Evolutionary conservation across 306 rosid genomes (phyloP).

Genomic region (Albizia julibrissin): DNA sequence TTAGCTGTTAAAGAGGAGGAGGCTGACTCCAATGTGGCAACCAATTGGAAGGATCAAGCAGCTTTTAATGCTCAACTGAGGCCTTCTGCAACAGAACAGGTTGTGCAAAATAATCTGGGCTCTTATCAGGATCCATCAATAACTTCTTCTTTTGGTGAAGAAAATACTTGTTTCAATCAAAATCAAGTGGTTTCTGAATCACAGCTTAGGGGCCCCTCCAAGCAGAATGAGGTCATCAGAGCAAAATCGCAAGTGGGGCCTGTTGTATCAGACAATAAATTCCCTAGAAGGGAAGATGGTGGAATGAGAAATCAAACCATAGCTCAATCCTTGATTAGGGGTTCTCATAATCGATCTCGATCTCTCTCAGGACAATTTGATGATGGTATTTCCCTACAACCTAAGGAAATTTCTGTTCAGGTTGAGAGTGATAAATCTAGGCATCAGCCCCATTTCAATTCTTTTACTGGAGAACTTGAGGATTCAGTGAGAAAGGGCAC

Average conservation of each 20-base stretch:
- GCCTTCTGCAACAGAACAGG: conserved; percentile 37
- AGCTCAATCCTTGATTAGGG: conserved; percentile 51
- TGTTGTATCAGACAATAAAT: conserved; percentile 45
- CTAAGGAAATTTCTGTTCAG: conserved; percentile 46
- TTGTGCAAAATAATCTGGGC: conserved; percentile 51
- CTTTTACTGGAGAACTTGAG: conserved; percentile 46
- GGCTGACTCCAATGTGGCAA: conserved; percentile 29
- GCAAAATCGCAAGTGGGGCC: conserved; percentile 41
- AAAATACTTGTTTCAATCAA: conserved; percentile 32
- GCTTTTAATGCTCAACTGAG: conserved; percentile 36
- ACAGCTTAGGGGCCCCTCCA: conserved; percentile 31
- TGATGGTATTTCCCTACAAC: conserved; percentile 54
- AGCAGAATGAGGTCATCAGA: conserved; percentile 39
- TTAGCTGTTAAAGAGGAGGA: conserved; percentile 39
- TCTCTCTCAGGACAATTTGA: conserved; percentile 81
- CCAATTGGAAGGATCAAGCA: conserved; percentile 47
- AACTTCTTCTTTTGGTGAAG: conserved; percentile 28
- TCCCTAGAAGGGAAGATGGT: conserved; percentile 46
- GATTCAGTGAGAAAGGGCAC: conserved; percentile 35
- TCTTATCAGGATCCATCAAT: conserved; percentile 44
- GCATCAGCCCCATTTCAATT: conserved; percentile 50
- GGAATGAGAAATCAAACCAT: conserved; percentile 51
- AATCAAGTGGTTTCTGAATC: conserved; percentile 40
- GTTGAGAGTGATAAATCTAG: conserved; percentile 50
- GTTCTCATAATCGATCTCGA: conserved; percentile 65